phyloP scores from a whole-genome alignment of 208 protist genomes.

The Herpetomonas samuelpessoai region DNA sequence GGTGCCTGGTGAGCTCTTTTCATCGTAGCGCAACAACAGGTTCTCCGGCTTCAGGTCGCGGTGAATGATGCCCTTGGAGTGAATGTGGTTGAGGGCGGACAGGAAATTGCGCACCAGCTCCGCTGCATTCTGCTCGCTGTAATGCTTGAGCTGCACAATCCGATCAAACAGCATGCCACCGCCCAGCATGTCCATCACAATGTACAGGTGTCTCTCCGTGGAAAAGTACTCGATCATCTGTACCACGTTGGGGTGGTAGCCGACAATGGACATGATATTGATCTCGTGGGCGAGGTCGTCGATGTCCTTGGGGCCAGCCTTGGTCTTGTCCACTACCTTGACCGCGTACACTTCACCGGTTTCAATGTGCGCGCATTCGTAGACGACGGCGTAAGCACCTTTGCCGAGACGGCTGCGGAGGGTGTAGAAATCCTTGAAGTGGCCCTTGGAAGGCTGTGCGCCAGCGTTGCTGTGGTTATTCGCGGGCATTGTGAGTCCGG shows the following conservation, averaged over 20 bases:
- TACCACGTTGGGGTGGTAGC: slow-evolving; percentile 71
- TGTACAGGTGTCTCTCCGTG: slow-evolving; percentile 71
- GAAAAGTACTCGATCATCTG: slow-evolving; percentile 96
- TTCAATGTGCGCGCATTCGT: slow-evolving; percentile 50
- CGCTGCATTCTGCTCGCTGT: slow-evolving; percentile 95
- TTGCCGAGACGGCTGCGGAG: slow-evolving; percentile 55
- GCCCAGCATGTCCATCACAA: slow-evolving; percentile 98
- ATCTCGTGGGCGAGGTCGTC: slow-evolving; percentile 73
- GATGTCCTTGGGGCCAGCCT: slow-evolving; percentile 69
- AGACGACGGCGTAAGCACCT: slow-evolving; percentile 77
- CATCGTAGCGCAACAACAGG: slow-evolving; percentile 96
- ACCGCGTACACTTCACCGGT: slow-evolving; percentile 61
- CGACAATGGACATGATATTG: slow-evolving; percentile 64
- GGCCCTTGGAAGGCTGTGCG: slow-evolving; percentile 24
- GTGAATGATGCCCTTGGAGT: slow-evolving; percentile 98
- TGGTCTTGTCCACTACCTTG: slow-evolving; percentile 81
- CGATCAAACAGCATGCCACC: slow-evolving; percentile 98
- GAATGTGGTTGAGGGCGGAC: slow-evolving; percentile 92
- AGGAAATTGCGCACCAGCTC: slow-evolving; percentile 97
- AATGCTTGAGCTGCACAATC: slow-evolving; percentile 94
- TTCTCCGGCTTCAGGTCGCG: slow-evolving; percentile 99
- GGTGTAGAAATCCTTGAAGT: slow-evolving; percentile 55
- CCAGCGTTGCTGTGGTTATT: no score
- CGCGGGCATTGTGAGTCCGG: no score
- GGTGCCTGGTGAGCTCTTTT: slow-evolving; percentile 29